A percentile compares a stretch with the other conserved stretches of the same genome.
These are phyloP conservation scores for Vigna angularis DNA, from an alignment of 306 rosid species.

Conservation along the genomic window DNA sequence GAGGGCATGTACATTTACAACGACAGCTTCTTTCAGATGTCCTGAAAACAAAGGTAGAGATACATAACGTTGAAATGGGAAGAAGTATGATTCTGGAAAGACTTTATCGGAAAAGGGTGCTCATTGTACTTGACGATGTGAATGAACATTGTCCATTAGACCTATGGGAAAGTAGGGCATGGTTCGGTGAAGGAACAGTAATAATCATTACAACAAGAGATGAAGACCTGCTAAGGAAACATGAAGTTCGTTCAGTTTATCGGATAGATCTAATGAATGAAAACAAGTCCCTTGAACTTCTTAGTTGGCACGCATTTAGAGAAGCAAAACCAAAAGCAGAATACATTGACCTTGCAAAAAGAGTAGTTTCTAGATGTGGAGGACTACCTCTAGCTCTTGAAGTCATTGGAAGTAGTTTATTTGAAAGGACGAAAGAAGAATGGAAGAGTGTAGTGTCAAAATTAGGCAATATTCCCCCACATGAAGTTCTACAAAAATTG, in stretches of 20 bases:
- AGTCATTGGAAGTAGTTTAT: neutral
- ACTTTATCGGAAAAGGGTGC: too few relatives aligned
- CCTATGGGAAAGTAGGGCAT: too few relatives aligned
- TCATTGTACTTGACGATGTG: neutral
- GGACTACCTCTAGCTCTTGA: neutral
- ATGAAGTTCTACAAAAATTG: too few relatives aligned
- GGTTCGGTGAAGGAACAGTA: neutral
- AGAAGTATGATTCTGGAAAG: too few relatives aligned
- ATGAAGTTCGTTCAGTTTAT: neutral
- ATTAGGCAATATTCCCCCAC: too few relatives aligned
- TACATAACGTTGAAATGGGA: too few relatives aligned
- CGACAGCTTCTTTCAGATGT: too few relatives aligned
- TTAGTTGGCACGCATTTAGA: neutral
- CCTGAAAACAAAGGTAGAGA: too few relatives aligned
- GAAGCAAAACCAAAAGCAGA: neutral
- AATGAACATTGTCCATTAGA: neutral
- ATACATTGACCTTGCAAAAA: neutral
- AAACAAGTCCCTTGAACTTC: neutral
- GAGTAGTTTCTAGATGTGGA: neutral
- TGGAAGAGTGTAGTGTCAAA: too few relatives aligned
- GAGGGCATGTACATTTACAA: too few relatives aligned
- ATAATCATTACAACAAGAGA: neutral
- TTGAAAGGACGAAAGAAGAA: too few relatives aligned
- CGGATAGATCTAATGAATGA: too few relatives aligned
- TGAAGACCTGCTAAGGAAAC: neutral